Conservation (phyloP, 2,329 filamentous ascomycete species). For the Exophiala lecanii-corni region DNA sequence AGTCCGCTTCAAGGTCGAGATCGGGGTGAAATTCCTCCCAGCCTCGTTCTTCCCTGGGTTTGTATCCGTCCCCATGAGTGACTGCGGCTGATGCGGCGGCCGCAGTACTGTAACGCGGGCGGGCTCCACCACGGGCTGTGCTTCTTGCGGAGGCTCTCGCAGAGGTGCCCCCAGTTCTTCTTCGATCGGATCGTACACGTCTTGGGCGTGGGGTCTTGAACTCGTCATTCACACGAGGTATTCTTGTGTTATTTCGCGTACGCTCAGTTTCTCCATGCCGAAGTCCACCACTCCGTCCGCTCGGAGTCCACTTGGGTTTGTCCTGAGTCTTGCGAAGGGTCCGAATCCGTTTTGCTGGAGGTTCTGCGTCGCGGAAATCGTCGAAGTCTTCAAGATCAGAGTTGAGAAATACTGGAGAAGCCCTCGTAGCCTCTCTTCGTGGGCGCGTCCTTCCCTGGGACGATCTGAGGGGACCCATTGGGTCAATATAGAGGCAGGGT, state of each 20-base stretch:
- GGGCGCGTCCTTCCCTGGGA: slow-evolving; percentile 23
- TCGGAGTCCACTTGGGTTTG: slow-evolving; percentile 54
- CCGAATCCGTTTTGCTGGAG: slow-evolving; percentile 64
- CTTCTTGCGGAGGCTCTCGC: slow-evolving; percentile 24
- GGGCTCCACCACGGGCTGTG: slow-evolving; percentile 26
- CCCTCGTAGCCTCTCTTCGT: slow-evolving; percentile 32
- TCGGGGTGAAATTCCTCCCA: slow-evolving; percentile 98
- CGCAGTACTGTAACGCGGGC: slow-evolving; percentile 73
- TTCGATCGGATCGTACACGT: slow-evolving; percentile 36
- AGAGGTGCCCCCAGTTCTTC: slow-evolving; percentile 15
- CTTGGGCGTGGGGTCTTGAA: slow-evolving; percentile 39
- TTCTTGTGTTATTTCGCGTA: slow-evolving; percentile 10
- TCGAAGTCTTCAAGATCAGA: slow-evolving; percentile 30
- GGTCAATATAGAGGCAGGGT: slow-evolving; percentile 5
- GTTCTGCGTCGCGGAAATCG: slow-evolving; percentile 43
- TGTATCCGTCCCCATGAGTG: slow-evolving; percentile 91
- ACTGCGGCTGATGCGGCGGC: slow-evolving; percentile 83
- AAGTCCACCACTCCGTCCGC: slow-evolving; percentile 79
- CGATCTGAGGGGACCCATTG: slow-evolving; percentile 23
- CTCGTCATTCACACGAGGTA: slow-evolving; percentile 53
- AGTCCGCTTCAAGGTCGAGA: slow-evolving; percentile 77
- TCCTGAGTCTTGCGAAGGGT: slow-evolving; percentile 45
- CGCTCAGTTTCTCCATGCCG: slow-evolving; percentile 70
- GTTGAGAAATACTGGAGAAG: slow-evolving; percentile 27
- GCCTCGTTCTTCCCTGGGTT: slow-evolving; percentile 89